Conservation (phyloP, 1,139 yeast species). For the Protomyces inouyei region DNA sequence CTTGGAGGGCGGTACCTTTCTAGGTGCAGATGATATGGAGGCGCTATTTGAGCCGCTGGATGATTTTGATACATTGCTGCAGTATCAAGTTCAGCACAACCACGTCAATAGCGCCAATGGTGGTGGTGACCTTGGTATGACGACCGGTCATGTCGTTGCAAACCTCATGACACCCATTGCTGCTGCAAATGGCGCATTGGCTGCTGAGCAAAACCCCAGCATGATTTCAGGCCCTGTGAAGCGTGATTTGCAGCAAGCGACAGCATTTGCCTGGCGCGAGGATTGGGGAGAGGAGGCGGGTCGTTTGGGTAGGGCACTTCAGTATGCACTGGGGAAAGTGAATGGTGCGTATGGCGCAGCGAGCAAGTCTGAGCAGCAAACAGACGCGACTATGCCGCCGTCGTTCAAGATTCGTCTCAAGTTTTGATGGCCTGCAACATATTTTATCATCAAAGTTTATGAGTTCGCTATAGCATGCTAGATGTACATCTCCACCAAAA, state of each 20-base stretch:
- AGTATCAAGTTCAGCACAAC: background rate
- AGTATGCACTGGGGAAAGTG: background rate
- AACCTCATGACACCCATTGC: background rate
- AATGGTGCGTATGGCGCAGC: background rate
- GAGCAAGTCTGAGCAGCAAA: background rate
- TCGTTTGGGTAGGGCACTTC: background rate
- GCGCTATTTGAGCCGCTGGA: background rate
- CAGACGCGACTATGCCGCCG: background rate
- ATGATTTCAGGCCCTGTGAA: background rate
- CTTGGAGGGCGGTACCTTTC: background rate
- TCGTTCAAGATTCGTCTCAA: background rate
- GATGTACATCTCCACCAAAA: conserved; percentile 15
- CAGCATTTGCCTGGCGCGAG: background rate
- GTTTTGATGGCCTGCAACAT: background rate
- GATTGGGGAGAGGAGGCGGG: background rate
- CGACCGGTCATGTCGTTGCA: background rate
- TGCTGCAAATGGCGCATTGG: background rate
- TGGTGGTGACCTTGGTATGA: background rate
- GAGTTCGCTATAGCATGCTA: background rate
- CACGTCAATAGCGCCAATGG: background rate
- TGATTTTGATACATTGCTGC: background rate
- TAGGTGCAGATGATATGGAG: background rate
- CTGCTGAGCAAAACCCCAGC: background rate
- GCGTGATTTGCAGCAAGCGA: background rate
- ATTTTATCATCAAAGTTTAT: background rate